These are phyloP conservation scores for Saussurea involucrata DNA, from an alignment of 129 eudicot genomes.

Conservation along the genomic window DNA sequence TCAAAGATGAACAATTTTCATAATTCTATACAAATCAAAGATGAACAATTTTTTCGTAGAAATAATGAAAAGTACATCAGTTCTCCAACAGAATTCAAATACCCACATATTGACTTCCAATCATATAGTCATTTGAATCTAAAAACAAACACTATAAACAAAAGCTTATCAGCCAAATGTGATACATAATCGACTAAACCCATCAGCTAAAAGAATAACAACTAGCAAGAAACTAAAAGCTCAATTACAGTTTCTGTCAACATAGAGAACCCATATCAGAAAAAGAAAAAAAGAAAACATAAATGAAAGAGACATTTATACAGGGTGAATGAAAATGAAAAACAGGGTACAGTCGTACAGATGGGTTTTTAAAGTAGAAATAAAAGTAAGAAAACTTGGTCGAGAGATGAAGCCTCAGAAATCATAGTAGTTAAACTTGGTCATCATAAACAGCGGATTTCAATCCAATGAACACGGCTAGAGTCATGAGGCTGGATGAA, in stretches of 20 bases:
- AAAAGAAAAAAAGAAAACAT: not conserved
- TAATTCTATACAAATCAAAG: not conserved
- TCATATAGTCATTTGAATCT: not conserved
- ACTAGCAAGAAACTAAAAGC: not conserved
- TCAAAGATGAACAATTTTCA: not conserved
- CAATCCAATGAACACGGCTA: not conserved
- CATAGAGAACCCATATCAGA: not conserved
- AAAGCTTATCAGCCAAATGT: constrained; percentile 4
- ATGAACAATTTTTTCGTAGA: not conserved
- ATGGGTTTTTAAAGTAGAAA: not conserved
- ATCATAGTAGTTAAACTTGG: not conserved
- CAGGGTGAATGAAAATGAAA: constrained; percentile 24
- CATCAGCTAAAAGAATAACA: not conserved
- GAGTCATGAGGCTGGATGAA: not conserved
- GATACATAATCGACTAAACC: not conserved
- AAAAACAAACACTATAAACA: not conserved
- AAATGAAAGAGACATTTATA: not conserved
- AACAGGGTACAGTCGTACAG: not conserved
- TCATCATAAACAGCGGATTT: not conserved
- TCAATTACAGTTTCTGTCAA: not conserved
- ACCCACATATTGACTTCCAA: not conserved
- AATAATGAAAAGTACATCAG: not conserved
- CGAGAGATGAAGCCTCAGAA: not conserved
- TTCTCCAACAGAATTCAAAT: not conserved
- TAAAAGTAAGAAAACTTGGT: not conserved